Conservation (phyloP, 495 filamentous ascomycete species). For the Aspergillus avenaceus region DNA sequence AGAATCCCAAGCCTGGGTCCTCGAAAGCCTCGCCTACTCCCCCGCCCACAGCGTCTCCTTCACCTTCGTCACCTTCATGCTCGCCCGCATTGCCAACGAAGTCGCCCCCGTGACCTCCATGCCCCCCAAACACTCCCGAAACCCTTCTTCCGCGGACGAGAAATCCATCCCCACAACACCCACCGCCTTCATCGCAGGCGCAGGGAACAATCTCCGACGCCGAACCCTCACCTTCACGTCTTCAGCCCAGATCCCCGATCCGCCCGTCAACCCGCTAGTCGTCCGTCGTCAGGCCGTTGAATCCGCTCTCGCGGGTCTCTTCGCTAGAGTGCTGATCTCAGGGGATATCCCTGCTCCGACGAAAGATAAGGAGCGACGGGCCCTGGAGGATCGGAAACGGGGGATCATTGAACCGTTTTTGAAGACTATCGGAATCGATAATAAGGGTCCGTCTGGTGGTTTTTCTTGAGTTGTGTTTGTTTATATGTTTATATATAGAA, state of each 20-base stretch:
- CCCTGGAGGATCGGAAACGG: conserved; percentile 36
- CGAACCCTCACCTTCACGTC: conserved; percentile 19
- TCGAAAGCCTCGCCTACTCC: conserved; percentile 66
- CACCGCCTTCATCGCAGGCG: conserved; percentile 28
- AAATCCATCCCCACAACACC: conserved; percentile 9
- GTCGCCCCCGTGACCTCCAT: conserved; percentile 32
- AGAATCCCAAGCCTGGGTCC: conserved; percentile 61
- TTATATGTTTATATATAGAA: not conserved
- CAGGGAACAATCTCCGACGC: conserved; percentile 31
- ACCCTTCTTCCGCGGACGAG: conserved; percentile 4
- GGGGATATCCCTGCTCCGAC: conserved; percentile 21
- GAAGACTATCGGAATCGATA: conserved; percentile 40
- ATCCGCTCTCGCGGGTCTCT: conserved; percentile 25
- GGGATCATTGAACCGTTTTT: conserved; percentile 43
- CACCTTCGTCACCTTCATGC: conserved; percentile 78
- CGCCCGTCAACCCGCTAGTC: conserved; percentile 7
- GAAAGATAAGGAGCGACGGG: conserved; percentile 41
- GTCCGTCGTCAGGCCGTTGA: conserved; percentile 36
- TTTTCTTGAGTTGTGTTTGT: conserved; percentile 9
- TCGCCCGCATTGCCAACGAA: conserved; percentile 50
- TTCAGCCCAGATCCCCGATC: conserved; percentile 1
- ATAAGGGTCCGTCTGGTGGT: conserved; percentile 35
- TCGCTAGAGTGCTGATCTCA: conserved; percentile 36
- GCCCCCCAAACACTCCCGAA: conserved; percentile 5
- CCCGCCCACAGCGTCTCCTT: conserved; percentile 83